Percentiles rank a stretch among this genome's conserved stretches.
These are phyloP conservation scores for Sphenostylis stenocarpa DNA, from an alignment of 306 rosid species.

Conservation along the genomic window DNA sequence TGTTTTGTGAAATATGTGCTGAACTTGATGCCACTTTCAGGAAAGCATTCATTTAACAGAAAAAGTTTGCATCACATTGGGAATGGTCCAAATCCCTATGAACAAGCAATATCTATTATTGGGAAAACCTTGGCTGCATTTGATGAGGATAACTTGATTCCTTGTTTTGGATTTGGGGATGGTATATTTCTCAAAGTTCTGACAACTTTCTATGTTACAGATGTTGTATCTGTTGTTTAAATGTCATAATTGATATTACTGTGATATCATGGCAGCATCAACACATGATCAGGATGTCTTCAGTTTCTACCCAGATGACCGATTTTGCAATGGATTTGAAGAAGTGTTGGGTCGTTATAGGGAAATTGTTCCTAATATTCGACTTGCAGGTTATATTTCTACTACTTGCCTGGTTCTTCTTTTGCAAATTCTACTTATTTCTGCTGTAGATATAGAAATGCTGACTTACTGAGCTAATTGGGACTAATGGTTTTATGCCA, in stretches of 20 bases:
- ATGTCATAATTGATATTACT: conserved; percentile 26
- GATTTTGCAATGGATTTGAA: conserved; percentile 86
- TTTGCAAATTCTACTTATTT: background rate
- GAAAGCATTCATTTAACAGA: conserved; percentile 62
- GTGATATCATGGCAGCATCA: conserved; percentile 61
- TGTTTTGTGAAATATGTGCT: conserved; percentile 40
- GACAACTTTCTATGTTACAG: background rate
- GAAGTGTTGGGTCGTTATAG: conserved; percentile 76
- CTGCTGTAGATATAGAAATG: conserved; percentile 1
- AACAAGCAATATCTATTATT: conserved; percentile 88
- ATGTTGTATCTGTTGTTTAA: conserved; percentile 12
- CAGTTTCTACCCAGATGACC: conserved; percentile 75
- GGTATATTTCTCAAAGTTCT: conserved; percentile 48
- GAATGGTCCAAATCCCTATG: conserved; percentile 72
- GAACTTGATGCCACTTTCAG: conserved; percentile 51
- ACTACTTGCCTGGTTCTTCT: background rate
- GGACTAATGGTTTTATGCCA: conserved; percentile 36
- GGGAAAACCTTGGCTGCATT: conserved; percentile 88
- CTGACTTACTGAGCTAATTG: conserved; percentile 12
- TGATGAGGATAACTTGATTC: conserved; percentile 93
- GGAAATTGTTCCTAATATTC: conserved; percentile 78
- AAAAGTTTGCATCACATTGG: conserved; percentile 88
- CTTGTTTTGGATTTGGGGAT: conserved; percentile 97
- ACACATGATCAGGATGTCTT: conserved; percentile 94
- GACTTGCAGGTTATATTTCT: conserved; percentile 74